phyloP scores from a whole-genome alignment of 805 yeast species.

The Suhomyces prunicola region DNA sequence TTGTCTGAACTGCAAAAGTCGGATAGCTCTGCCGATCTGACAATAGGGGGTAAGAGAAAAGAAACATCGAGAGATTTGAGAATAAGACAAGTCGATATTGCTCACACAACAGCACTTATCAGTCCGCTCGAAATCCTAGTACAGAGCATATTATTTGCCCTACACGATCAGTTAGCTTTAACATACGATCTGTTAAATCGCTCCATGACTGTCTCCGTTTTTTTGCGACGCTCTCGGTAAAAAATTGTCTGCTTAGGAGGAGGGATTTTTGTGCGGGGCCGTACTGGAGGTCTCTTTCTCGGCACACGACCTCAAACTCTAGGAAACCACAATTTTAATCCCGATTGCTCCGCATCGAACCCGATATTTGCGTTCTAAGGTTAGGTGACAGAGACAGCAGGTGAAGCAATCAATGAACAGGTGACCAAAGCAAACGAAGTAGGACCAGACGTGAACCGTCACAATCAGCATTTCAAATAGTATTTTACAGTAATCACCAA shows the following conservation, averaged over 20 bases:
- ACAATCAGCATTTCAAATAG: not conserved
- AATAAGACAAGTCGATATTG: not conserved
- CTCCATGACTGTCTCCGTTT: not conserved
- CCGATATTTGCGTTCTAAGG: not conserved
- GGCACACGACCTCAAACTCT: not conserved
- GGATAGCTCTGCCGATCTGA: not conserved
- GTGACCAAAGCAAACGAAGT: not conserved
- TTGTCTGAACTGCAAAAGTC: not conserved
- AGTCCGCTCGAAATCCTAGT: not conserved
- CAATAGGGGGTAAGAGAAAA: not conserved
- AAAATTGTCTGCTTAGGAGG: not conserved
- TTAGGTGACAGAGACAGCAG: not conserved
- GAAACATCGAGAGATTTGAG: not conserved
- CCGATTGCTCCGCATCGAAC: not conserved
- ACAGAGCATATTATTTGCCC: not conserved
- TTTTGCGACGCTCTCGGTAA: not conserved
- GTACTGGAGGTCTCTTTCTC: not conserved
- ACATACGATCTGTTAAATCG: not conserved
- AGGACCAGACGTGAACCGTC: not conserved
- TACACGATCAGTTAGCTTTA: not conserved
- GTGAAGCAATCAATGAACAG: not conserved
- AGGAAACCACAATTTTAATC: not conserved
- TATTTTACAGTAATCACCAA: not conserved
- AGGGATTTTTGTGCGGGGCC: not conserved
- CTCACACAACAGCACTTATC: not conserved